These are phyloP conservation scores for Psophocarpus tetragonolobus DNA, from an alignment of 306 rosid genomes.

Conservation along the genomic window DNA sequence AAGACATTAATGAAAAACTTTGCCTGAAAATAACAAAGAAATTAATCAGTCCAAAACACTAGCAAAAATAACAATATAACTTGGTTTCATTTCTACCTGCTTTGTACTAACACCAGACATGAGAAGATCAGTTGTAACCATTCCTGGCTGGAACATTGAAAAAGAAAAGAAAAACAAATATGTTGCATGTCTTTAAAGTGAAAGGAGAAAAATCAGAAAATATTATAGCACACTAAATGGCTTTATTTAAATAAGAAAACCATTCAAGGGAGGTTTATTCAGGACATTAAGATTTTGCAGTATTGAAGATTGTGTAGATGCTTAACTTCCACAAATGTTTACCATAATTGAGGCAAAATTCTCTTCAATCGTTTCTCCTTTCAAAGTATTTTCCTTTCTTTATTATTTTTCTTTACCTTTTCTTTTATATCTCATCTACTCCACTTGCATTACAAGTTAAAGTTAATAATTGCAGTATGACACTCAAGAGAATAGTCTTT, in stretches of 20 bases:
- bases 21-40: slow-evolving; percentile 60
- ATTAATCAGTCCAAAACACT: background rate
- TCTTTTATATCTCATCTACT: no score
- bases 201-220: slow-evolving; percentile 8
- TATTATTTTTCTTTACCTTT: no score
- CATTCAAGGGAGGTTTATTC: background rate
- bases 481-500: no score
- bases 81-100: slow-evolving; percentile 56
- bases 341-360: slow-evolving; percentile 1
- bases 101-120: slow-evolving; percentile 95
- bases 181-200: slow-evolving; percentile 11
- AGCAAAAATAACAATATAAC: slow-evolving; percentile 2
- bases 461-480: background rate
- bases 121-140: slow-evolving; percentile 99
- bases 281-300: background rate
- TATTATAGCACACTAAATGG: background rate
- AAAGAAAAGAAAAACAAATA: slow-evolving; percentile 6
- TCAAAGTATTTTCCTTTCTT: background rate
- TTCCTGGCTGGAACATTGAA: slow-evolving; percentile 81
- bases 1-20: slow-evolving; percentile 93
- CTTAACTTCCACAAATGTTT: background rate
- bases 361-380: no score
- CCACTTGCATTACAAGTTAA: no score
- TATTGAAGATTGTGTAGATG: background rate
- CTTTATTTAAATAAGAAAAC: background rate